These are phyloP conservation scores for Dittrichia graveolens DNA, from an alignment of 129 eudicot species.

Conservation along the genomic window DNA sequence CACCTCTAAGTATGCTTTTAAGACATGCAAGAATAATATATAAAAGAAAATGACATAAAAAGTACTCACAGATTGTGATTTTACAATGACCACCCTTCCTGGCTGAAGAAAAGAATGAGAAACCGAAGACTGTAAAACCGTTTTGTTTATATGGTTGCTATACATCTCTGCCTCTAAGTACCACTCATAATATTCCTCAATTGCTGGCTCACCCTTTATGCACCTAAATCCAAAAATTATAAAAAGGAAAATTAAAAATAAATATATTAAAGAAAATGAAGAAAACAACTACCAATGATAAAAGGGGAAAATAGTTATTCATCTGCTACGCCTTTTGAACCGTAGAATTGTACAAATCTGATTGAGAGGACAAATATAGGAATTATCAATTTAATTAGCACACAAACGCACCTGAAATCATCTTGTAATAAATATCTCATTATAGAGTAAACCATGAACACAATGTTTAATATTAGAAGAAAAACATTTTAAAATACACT, in stretches of 20 bases:
- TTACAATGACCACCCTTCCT: conserved; percentile 89
- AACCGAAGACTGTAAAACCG: conserved; percentile 64
- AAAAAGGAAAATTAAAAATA: no score
- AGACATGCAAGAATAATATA: no score
- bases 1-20: neutral
- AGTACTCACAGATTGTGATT: conserved; percentile 83
- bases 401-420: no score
- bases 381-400: no score
- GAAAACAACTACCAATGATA: neutral
- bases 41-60: neutral
- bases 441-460: no score
- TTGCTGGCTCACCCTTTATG: conserved; percentile 97
- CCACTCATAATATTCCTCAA: conserved; percentile 88
- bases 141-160: conserved; percentile 61
- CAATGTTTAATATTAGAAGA: no score
- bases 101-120: conserved; percentile 66
- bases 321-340: neutral
- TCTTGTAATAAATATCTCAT: no score
- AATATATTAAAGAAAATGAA: neutral
- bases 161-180: conserved; percentile 79
- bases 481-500: no score
- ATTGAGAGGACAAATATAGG: neutral
- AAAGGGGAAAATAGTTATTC: neutral
- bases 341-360: neutral
- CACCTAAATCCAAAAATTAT: conserved; percentile 56